These are phyloP conservation scores for Saprolegnia parasitica DNA, from an alignment of 352 stramenopile genomes.

Conservation along the genomic window DNA sequence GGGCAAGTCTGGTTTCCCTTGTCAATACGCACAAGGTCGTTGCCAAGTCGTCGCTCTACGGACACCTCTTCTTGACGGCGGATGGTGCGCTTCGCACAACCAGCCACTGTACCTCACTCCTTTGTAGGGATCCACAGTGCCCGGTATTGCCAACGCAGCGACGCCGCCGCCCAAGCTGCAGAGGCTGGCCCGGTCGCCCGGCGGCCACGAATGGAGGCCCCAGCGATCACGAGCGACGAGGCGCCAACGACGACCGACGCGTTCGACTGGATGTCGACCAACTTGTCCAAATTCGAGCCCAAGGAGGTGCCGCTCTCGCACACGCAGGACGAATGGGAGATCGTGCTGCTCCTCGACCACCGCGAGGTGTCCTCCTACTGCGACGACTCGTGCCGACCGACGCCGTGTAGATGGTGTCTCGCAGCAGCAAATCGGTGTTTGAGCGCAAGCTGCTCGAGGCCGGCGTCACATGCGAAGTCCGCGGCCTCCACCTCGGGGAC, in stretches of 20 bases:
- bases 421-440: conserved; percentile 62
- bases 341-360: conserved; percentile 79
- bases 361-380: conserved; percentile 47
- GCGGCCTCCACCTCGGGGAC: conserved; percentile 66
- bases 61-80: conserved; percentile 50
- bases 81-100: conserved; percentile 4
- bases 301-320: not conserved
- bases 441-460: conserved; percentile 75
- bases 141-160: not conserved
- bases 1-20: conserved; percentile 51
- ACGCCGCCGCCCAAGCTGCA: too few relatives aligned
- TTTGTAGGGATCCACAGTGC: not conserved
- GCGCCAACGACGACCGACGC: not conserved
- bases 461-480: conserved; percentile 78
- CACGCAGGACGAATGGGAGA: conserved; percentile 56
- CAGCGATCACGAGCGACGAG: not conserved
- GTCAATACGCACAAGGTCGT: conserved; percentile 59
- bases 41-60: conserved; percentile 35
- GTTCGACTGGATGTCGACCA: conserved; percentile 20
- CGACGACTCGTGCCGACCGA: too few relatives aligned
- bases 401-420: conserved; percentile 41
- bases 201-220: too few relatives aligned
- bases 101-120: not conserved
- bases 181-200: too few relatives aligned
- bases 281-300: not conserved